Base-by-base conservation (phyloP, 768 basidiomycete genomes). In the Fistulinella prunicolor region DNA sequence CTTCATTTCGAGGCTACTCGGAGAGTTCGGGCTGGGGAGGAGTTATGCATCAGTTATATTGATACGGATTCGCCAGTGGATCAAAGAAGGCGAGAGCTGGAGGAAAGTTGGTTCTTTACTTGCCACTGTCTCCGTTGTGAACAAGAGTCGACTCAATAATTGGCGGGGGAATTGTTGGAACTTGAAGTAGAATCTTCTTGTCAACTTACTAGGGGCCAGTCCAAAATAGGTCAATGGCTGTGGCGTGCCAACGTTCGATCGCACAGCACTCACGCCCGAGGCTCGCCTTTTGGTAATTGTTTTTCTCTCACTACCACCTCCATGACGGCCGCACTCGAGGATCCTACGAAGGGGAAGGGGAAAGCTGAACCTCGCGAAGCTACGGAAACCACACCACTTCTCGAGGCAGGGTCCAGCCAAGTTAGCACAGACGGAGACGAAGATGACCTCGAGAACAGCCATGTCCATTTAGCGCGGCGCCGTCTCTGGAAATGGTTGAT, bases 21-120 rank as follows among this genome's bases (percentile, higher is more conserved):
- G 9, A 69, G 68, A 38, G 63, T 82, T n/a, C 53, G 56, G 5
- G 63, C 62, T 4, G 81, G 77, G 4, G 79, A 82, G 46, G 80
- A 84, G 38, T 55, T 84, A 38, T 82, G 79, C 54, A 83, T 80
- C 58, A 78, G 73, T 44, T 84, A 83, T 50, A 71, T 79, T 42
- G 75, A 72, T 22, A 64, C 62, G 7, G 55, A 61, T 29, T 49
- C 47, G 10, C 30, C 56, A 0, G 70, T 71, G 36, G 51, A 57
- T 38, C 64, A 72, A 49, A 71, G 81, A 23, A 66, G 64, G 45
- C 55, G 60, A 34, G 71, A 74, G 43, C 60, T 83, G 38, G 61
- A 66, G 23, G 67, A 68, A 34, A 76, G 75, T 12, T 83, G 81
- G 81, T 83, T 77, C 57, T 83, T 83, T 50, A 66, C 64, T 1